Evolutionary conservation across 768 basidiomycete species (phyloP).

Genomic region (Leccinum uliginosum): DNA sequence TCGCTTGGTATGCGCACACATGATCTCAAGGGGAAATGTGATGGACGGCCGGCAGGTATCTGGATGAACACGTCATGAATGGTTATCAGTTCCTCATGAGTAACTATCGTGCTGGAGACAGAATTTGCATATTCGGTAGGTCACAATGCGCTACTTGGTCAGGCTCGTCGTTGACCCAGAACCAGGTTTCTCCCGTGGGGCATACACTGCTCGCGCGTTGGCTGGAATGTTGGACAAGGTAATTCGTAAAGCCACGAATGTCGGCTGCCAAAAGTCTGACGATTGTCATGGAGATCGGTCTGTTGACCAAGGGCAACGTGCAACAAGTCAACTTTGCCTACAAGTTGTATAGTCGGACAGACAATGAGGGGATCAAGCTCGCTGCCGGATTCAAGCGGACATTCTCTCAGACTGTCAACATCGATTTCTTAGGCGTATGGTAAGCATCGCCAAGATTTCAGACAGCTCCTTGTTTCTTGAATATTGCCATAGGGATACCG

Average conservation of each 20-base stretch:
- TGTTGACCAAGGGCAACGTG: conserved; percentile 62
- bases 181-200: conserved; percentile 72
- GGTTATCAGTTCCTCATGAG: conserved; percentile 80
- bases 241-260: not conserved
- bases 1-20: conserved; percentile 56
- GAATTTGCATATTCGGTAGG: conserved; percentile 68
- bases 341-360: conserved; percentile 58
- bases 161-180: conserved; percentile 11
- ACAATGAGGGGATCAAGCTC: conserved; percentile 40
- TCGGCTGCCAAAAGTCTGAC: not conserved
- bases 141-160: not conserved
- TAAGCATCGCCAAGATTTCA: conserved; percentile 25
- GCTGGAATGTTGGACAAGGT: conserved; percentile 75
- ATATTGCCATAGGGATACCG: conserved; percentile 58
- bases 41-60: conserved; percentile 44
- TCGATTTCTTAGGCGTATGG: conserved; percentile 85
- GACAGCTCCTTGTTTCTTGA: conserved; percentile 2
- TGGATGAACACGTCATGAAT: conserved; percentile 66
- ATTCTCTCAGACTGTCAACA: conserved; percentile 59
- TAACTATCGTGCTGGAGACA: conserved; percentile 69
- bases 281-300: conserved; percentile 48
- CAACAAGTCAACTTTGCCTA: conserved; percentile 75
- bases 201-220: conserved; percentile 64
- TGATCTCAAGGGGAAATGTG: not conserved
- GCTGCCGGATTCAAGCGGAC: conserved; percentile 69